A percentile compares a stretch with the other conserved stretches of the same genome.
Conservation (phyloP, 2,329 filamentous ascomycete species). For the Rosellinia necatrix region DNA sequence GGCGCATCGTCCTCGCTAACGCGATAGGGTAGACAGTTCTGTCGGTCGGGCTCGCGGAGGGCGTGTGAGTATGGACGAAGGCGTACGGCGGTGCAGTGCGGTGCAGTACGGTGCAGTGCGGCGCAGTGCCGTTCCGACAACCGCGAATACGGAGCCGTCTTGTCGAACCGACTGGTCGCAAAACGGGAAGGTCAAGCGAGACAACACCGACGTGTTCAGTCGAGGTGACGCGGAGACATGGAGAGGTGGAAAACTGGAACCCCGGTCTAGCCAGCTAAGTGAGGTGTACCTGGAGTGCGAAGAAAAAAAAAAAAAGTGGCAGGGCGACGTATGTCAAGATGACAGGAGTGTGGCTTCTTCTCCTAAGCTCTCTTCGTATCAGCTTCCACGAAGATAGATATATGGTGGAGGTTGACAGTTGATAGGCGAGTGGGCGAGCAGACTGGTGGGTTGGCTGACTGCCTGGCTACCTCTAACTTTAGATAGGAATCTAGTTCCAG, state of each 20-base stretch:
- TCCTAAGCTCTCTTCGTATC: constrained; percentile 8
- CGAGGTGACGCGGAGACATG: not conserved
- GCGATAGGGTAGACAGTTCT: constrained; percentile 8
- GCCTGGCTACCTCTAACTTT: too few relatives aligned
- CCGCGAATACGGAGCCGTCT: constrained; percentile 10
- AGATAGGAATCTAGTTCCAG: too few relatives aligned
- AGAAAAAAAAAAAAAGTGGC: constrained; percentile 18
- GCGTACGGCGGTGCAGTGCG: not conserved
- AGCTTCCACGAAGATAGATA: constrained; percentile 14
- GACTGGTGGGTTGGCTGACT: not conserved
- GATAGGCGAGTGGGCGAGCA: constrained; percentile 9
- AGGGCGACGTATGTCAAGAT: constrained; percentile 16
- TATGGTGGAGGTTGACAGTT: constrained; percentile 16
- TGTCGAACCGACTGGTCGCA: constrained; percentile 13
- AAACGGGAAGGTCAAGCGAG: constrained; percentile 7
- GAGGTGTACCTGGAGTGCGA: constrained; percentile 15
- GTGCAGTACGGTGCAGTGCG: not conserved
- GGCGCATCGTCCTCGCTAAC: constrained; percentile 12
- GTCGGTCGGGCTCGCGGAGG: constrained; percentile 8
- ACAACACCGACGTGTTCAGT: not conserved
- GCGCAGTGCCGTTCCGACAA: constrained; percentile 3
- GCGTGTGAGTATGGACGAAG: not conserved
- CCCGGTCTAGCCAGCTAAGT: not conserved
- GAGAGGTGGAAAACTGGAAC: constrained; percentile 3
- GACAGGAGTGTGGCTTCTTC: constrained; percentile 20